phyloP scores from a whole-genome alignment of 805 yeast genomes.

The Kazachstania kunashirensis region DNA sequence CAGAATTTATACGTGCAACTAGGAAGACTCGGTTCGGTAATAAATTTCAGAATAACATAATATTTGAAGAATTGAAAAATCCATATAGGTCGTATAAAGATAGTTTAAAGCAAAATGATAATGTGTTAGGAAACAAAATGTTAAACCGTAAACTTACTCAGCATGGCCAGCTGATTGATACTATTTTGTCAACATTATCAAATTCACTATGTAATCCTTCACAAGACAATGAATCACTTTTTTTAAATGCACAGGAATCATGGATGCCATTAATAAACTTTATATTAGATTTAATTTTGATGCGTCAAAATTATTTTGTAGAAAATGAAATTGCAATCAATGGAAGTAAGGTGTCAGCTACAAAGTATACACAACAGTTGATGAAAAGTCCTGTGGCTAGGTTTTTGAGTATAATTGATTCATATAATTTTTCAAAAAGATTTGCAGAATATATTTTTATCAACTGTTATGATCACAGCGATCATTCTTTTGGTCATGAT shows the following conservation, averaged over 20 bases:
- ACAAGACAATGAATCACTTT: not conserved
- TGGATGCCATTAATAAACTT: conserved; percentile 22
- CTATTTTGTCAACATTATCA: not conserved
- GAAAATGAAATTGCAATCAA: conserved; percentile 9
- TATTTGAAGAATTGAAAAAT: not conserved
- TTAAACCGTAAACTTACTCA: not conserved
- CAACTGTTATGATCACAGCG: conserved; percentile 6
- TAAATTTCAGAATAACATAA: too few relatives aligned
- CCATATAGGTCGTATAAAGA: conserved; percentile 1
- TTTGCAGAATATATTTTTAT: conserved; percentile 18
- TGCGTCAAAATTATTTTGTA: conserved; percentile 22
- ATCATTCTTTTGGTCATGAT: conserved; percentile 3
- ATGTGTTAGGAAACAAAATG: not conserved
- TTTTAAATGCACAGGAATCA: conserved; percentile 15
- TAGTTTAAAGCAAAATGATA: not conserved
- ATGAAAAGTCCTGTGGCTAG: conserved; percentile 16
- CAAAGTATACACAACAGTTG: conserved; percentile 9
- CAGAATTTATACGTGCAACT: too few relatives aligned
- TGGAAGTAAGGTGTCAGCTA: not conserved
- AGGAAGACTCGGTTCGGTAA: too few relatives aligned
- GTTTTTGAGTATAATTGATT: conserved; percentile 12
- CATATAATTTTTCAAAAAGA: conserved; percentile 9
- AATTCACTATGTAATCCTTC: not conserved
- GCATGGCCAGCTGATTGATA: not conserved
- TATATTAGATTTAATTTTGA: conserved; percentile 15